Evolutionary conservation across 805 yeast species (phyloP).

Genomic region (Danielia oregonensis): DNA sequence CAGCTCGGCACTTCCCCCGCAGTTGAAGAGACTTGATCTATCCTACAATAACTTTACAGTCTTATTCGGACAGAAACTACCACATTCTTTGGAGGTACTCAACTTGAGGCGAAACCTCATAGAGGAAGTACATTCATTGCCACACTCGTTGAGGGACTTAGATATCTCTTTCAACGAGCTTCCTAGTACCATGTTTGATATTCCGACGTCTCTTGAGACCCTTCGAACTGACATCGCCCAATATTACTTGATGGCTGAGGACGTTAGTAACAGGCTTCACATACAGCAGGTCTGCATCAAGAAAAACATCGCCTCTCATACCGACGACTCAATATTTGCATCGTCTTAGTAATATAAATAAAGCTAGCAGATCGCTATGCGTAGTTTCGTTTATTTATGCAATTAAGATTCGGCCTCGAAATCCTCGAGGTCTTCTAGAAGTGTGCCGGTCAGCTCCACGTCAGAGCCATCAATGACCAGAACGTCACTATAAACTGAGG

Average conservation of each 20-base stretch:
- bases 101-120: constrained; percentile 5
- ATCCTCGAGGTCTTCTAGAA: constrained; percentile 11
- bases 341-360: too few species aligned
- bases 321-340: background rate
- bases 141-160: constrained; percentile 3
- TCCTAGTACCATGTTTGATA: background rate
- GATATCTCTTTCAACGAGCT: constrained; percentile 8
- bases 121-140: constrained; percentile 1
- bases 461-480: constrained; percentile 34
- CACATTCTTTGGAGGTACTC: constrained; percentile 1
- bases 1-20: constrained; percentile 1
- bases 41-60: constrained; percentile 5
- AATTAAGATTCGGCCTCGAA: constrained; percentile 6
- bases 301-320: constrained; percentile 4
- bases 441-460: constrained; percentile 25
- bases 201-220: constrained; percentile 1
- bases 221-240: constrained; percentile 6
- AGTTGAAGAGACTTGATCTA: constrained; percentile 3
- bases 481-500: constrained; percentile 2
- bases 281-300: constrained; percentile 2
- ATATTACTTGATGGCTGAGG: constrained; percentile 4
- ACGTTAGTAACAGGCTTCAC: background rate
- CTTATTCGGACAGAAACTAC: background rate
- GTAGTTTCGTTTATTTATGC: background rate
- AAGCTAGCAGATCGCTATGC: too few species aligned